Conservation (phyloP, 169 alveolate genomes). For the Cryptosporidium tyzzeri region DNA sequence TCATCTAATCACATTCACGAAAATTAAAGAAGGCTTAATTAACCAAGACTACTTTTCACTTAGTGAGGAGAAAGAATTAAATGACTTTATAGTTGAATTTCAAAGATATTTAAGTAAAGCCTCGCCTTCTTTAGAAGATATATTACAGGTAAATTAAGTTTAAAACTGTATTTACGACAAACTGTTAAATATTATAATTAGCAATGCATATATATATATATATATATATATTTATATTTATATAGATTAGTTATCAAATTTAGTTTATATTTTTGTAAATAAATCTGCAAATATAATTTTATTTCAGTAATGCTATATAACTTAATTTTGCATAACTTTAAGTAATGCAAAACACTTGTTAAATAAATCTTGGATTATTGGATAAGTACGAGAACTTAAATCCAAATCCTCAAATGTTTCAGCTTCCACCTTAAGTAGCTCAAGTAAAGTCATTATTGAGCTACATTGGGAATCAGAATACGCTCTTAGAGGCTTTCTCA, state of each 20-base stretch:
- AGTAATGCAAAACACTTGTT: constrained; percentile 5
- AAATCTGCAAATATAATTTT: background rate
- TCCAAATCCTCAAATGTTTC: constrained; percentile 19
- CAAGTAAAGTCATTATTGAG: background rate
- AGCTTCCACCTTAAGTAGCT: background rate
- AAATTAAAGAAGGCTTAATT: background rate
- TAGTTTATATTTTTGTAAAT: background rate
- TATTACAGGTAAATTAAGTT: constrained; percentile 13
- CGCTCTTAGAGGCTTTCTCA: background rate
- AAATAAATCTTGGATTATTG: constrained; percentile 27
- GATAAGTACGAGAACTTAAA: background rate
- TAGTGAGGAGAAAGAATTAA: background rate
- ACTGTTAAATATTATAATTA: background rate
- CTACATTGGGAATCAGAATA: constrained; percentile 30
- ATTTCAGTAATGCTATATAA: background rate
- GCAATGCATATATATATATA: background rate
- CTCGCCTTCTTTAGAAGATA: background rate
- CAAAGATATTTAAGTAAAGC: background rate
- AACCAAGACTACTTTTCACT: background rate
- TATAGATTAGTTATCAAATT: background rate
- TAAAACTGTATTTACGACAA: background rate
- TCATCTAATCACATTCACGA: background rate
- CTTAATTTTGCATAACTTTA: background rate
- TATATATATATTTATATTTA: background rate
- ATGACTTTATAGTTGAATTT: background rate